These are phyloP conservation scores for Puccinia novopanici DNA, from an alignment of 1,284 basidiomycete genomes.

Conservation along the genomic window DNA sequence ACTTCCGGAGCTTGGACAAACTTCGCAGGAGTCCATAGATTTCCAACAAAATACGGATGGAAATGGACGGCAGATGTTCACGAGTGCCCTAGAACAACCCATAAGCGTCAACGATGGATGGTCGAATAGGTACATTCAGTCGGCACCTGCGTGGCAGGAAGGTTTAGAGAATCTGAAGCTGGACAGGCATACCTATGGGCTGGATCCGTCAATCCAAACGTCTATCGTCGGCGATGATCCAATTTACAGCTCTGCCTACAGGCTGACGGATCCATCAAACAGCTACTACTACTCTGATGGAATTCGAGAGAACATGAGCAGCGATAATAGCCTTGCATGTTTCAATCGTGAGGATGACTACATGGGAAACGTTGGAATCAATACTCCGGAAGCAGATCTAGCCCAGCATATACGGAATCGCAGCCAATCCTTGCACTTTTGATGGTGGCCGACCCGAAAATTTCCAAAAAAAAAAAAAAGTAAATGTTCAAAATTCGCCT, in stretches of 20 bases:
- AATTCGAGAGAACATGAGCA: not conserved
- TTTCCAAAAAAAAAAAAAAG: not conserved
- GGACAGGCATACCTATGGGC: not conserved
- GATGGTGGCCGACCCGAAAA: not conserved
- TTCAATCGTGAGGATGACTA: not conserved
- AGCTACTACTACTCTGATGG: not conserved
- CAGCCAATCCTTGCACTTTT: constrained; percentile 2
- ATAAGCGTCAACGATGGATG: not conserved
- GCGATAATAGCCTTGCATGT: not conserved
- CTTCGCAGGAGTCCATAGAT: constrained; percentile 1
- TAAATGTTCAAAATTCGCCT: too few species aligned
- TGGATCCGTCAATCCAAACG: not conserved
- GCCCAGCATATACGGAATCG: constrained; percentile 4
- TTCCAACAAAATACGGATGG: not conserved
- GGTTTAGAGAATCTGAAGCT: constrained; percentile 1
- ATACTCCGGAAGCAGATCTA: not conserved
- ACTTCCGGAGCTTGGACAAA: not conserved
- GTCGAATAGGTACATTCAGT: constrained; percentile 8
- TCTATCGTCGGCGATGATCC: not conserved
- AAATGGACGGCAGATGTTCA: not conserved
- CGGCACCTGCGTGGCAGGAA: constrained; percentile 22
- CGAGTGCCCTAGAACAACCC: not conserved
- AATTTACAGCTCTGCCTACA: not conserved
- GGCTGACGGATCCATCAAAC: not conserved
- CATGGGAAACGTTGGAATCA: not conserved